Percentiles rank a stretch among this genome's conserved stretches.
These are phyloP conservation scores for Aureobasidium sp. DNA, from an alignment of 2,329 filamentous ascomycete species.

Conservation along the genomic window DNA sequence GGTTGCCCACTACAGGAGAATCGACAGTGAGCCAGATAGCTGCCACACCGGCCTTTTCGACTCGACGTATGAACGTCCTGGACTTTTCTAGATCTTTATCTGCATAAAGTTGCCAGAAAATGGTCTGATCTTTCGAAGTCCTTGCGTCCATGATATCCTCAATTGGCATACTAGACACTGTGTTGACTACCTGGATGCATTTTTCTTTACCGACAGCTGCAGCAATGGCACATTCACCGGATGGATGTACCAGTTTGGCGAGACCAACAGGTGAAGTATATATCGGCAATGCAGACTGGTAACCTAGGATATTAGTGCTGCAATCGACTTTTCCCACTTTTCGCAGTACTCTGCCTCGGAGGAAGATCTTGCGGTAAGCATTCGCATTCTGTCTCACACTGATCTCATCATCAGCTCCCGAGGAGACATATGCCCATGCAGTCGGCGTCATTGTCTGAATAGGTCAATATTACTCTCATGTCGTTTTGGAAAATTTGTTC, in stretches of 20 bases:
- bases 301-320: slow-evolving; percentile 27
- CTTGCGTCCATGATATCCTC: slow-evolving; percentile 25
- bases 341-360: slow-evolving; percentile 39
- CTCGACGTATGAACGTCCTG: slow-evolving; percentile 41
- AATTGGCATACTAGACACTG: slow-evolving; percentile 25
- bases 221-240: slow-evolving; percentile 29
- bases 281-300: slow-evolving; percentile 26
- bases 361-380: slow-evolving; percentile 35
- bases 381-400: slow-evolving; percentile 35
- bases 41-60: slow-evolving; percentile 42
- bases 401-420: slow-evolving; percentile 42
- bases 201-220: slow-evolving; percentile 23
- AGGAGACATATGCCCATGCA: slow-evolving; percentile 39
- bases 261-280: slow-evolving; percentile 31
- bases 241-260: slow-evolving; percentile 28
- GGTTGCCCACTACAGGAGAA: slow-evolving; percentile 50
- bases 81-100: slow-evolving; percentile 48
- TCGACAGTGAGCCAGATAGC: slow-evolving; percentile 55
- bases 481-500: slow-evolving; percentile 5
- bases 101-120: slow-evolving; percentile 57
- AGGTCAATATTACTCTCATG: background rate
- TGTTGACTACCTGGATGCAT: slow-evolving; percentile 26
- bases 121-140: slow-evolving; percentile 23
- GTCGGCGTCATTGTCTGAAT: slow-evolving; percentile 26
- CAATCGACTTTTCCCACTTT: slow-evolving; percentile 32